A percentile compares a stretch with the other conserved stretches of the same genome.
phyloP scores from a whole-genome alignment of 2,329 filamentous ascomycete species.

The Samsoniella hepiali region DNA sequence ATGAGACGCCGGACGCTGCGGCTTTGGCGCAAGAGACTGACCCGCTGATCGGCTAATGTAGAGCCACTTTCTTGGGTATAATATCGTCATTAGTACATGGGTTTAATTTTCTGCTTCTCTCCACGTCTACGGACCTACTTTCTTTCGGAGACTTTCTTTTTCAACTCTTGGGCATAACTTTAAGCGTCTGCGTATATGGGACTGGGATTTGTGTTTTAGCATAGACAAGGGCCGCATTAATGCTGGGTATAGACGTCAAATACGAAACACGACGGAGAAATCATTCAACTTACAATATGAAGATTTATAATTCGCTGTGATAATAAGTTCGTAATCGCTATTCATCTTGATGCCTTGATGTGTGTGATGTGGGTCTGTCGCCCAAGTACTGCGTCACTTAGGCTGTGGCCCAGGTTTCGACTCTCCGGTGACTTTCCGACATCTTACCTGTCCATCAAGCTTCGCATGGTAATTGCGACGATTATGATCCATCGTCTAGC shows the following conservation, averaged over 20 bases:
- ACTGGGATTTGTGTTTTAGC: slow-evolving; percentile 2
- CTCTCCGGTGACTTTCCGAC: neutral
- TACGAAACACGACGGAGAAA: too few relatives aligned
- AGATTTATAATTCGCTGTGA: neutral
- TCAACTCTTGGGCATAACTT: neutral
- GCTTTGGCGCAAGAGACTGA: slow-evolving; percentile 6
- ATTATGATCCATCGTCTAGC: slow-evolving; percentile 3
- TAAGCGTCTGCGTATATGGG: neutral
- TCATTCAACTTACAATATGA: neutral
- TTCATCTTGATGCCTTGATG: neutral
- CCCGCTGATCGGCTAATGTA: neutral
- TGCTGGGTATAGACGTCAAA: neutral
- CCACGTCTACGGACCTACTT: neutral
- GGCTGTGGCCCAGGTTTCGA: neutral
- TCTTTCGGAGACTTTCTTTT: neutral
- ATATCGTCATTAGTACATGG: neutral
- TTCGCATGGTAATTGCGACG: neutral
- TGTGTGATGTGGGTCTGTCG: neutral
- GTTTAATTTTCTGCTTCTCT: neutral
- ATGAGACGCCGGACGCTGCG: neutral
- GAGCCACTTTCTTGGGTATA: neutral
- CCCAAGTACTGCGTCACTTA: neutral
- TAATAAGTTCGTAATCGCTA: neutral
- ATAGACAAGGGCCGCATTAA: neutral
- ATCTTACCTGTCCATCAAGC: neutral